Evolutionary conservation across 345 rosid genomes (phyloP).

Genomic region (Lepidium aucheri): DNA sequence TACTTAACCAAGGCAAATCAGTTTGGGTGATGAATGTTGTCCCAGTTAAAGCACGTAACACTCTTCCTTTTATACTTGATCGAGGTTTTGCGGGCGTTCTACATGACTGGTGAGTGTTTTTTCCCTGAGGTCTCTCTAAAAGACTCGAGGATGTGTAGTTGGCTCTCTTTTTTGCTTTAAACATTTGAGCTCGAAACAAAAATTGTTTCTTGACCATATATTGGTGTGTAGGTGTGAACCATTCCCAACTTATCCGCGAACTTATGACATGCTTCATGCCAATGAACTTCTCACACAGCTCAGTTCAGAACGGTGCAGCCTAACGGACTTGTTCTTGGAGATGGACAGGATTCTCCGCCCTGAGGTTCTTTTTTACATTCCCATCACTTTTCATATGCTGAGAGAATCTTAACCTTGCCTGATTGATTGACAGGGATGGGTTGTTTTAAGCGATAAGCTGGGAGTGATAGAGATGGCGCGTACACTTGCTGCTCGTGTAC

Average conservation of each 20-base stretch:
- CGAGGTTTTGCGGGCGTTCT: constrained; percentile 83
- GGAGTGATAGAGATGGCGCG: constrained; percentile 75
- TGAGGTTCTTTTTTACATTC: constrained; percentile 41
- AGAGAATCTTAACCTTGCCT: not conserved
- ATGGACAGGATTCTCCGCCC: constrained; percentile 91
- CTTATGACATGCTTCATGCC: constrained; percentile 91
- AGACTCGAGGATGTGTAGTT: not conserved
- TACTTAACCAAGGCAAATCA: constrained; percentile 63
- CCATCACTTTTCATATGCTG: not conserved
- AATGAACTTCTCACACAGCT: constrained; percentile 67
- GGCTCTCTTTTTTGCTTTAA: not conserved
- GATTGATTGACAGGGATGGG: constrained; percentile 61
- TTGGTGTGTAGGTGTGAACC: constrained; percentile 69
- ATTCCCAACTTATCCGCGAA: constrained; percentile 89
- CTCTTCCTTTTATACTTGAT: constrained; percentile 84
- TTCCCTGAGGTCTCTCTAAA: not conserved
- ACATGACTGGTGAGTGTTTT: constrained; percentile 79
- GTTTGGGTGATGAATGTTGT: constrained; percentile 98
- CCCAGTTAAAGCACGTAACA: constrained; percentile 59
- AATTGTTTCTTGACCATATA: not conserved
- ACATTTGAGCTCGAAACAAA: not conserved
- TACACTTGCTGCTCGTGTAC: constrained; percentile 55
- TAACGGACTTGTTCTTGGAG: constrained; percentile 68
- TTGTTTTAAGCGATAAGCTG: constrained; percentile 56
- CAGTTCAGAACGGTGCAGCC: constrained; percentile 46